Conservation (phyloP, 768 basidiomycete genomes). For the Hysterangium stoloniferum region DNA sequence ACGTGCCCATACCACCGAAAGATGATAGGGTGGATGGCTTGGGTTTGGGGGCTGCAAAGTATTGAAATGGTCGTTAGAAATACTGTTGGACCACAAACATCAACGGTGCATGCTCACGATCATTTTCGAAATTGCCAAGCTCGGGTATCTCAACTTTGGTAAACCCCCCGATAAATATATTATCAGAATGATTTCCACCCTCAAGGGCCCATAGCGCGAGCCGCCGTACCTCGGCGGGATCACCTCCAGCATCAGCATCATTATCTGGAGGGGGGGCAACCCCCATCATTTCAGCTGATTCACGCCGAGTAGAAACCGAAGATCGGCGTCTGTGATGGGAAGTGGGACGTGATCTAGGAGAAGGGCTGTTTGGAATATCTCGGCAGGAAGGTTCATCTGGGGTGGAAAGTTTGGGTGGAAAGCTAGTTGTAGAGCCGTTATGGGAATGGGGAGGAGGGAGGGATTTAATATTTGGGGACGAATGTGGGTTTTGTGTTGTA, state of each 20-base stretch:
- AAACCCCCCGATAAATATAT: conserved; percentile 28
- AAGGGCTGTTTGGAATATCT: background rate
- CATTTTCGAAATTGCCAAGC: conserved; percentile 24
- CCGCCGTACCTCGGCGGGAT: conserved; percentile 72
- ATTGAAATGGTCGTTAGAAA: background rate
- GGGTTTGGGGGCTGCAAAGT: conserved; percentile 46
- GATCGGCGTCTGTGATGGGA: conserved; percentile 84
- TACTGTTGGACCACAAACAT: conserved; percentile 11
- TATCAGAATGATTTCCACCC: conserved; percentile 51
- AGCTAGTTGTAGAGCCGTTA: conserved; percentile 38
- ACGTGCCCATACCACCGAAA: conserved; percentile 33
- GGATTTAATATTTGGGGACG: conserved; percentile 26
- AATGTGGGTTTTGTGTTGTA: background rate
- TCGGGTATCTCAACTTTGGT: conserved; percentile 82
- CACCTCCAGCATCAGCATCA: conserved; percentile 54
- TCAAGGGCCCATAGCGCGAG: conserved; percentile 83
- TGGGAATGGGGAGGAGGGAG: conserved; percentile 70
- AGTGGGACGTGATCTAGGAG: conserved; percentile 43
- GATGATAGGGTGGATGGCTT: conserved; percentile 45
- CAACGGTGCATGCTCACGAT: conserved; percentile 12
- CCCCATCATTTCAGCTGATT: conserved; percentile 90
- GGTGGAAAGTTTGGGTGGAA: conserved; percentile 30
- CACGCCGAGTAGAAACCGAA: conserved; percentile 81
- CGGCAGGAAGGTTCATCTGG: conserved; percentile 15
- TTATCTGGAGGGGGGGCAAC: conserved; percentile 40